Base-by-base conservation (phyloP, 768 basidiomycete genomes). In the Lenzites betulinus region DNA sequence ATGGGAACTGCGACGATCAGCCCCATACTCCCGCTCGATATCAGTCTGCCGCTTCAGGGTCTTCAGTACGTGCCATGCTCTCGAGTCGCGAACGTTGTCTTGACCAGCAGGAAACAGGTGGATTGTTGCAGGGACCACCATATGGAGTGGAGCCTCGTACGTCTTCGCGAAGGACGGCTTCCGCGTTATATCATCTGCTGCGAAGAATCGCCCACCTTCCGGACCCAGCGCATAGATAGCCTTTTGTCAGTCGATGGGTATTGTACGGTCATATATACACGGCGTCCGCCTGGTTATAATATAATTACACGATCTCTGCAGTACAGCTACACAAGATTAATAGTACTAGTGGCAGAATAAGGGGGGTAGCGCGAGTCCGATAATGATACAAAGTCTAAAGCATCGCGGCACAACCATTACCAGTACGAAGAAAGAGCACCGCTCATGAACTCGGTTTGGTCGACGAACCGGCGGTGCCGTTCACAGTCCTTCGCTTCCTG, bases 61-160 rank as follows among this genome's bases (percentile, higher is more conserved):
- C 77, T 95, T 57, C 93, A 95, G 93, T 93, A 72, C 66, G 92
- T 81, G 26, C 22, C 51, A 33, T 4, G 11, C 30, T 33, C 6
- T 33, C 30, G 30, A 33, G 6, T 11, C 11, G 11, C 30, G 30
- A 11, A 11, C 30, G 30, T 11, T 11, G 11, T 33, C 4, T 33
- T 33, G 30, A 33, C 30, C 11, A 5, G 30, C 30, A 11, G 30
- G 11, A 33, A 33, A 8, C 57, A 98, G 96, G 70, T 90, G 82
- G 83, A 78, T 88, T 0, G 96, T 98, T 1, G 96, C 90, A 0
- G 83, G 83, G 4, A 97, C 96, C 7, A 99, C 96, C 1, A 77
- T 98, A 26, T 93, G 90, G 88, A 95, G 93, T 65, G 96, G 96
- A 12, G 68, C 90, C 48, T 91, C 90, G 20, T 93, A 93, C 67